Evolutionary conservation across 1,284 basidiomycete genomes (phyloP).

Genomic region (Puccinia polysora): DNA sequence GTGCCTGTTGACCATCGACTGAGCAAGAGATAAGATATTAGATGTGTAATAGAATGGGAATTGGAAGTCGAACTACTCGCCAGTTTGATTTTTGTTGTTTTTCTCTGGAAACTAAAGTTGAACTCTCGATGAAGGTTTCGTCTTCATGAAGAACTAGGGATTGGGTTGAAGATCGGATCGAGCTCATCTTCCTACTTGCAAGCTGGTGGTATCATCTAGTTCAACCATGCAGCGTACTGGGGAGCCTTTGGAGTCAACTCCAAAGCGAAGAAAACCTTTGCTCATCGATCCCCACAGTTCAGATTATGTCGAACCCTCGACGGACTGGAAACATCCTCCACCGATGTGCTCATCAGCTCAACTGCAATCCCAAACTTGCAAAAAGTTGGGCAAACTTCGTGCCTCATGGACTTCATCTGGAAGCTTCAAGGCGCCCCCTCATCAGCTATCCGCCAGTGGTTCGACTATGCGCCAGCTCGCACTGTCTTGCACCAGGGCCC

Average conservation of each 20-base stretch:
- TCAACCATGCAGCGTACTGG: slow-evolving; percentile 17
- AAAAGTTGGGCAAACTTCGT: neutral
- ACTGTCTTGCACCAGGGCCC: slow-evolving; percentile 15
- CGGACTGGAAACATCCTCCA: slow-evolving; percentile 1
- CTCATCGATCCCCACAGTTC: slow-evolving; percentile 17
- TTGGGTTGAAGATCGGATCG: neutral
- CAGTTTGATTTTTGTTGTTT: too few relatives aligned
- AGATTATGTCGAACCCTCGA: neutral
- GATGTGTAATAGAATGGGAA: too few relatives aligned
- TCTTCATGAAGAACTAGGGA: too few relatives aligned
- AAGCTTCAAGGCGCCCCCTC: slow-evolving; percentile 11
- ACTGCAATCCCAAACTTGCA: neutral
- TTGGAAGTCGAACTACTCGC: too few relatives aligned
- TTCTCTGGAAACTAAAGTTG: too few relatives aligned
- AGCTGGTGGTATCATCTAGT: neutral
- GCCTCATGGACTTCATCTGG: neutral
- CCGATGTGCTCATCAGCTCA: neutral
- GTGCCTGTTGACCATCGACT: too few relatives aligned
- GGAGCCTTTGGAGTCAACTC: slow-evolving; percentile 14
- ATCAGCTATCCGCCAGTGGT: neutral
- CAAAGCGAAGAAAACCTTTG: slow-evolving; percentile 34
- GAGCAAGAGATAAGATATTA: too few relatives aligned
- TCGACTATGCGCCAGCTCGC: slow-evolving; percentile 27
- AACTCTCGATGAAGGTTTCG: too few relatives aligned
- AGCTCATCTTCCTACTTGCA: neutral